phyloP scores from a whole-genome alignment of 192 early-diverging fungal genomes.

The Funneliformis geosporum region DNA sequence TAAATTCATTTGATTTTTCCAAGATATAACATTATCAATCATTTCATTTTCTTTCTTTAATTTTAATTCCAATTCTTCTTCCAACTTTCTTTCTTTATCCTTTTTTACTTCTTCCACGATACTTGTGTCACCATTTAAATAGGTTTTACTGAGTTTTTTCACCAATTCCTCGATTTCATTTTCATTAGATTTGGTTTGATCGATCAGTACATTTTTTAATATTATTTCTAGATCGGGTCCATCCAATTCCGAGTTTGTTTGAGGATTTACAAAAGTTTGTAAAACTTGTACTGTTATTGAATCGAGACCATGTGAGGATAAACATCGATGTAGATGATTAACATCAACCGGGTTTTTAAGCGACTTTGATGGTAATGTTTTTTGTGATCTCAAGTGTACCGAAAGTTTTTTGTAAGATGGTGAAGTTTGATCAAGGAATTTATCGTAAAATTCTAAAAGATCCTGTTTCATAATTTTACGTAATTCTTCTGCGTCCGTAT shows the following conservation, averaged over 20 bases:
- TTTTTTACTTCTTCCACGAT: background rate
- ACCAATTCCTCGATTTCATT: slow-evolving; percentile 32
- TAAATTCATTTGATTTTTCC: slow-evolving; percentile 48
- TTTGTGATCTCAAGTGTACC: slow-evolving; percentile 49
- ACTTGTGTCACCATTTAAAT: background rate
- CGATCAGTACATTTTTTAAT: slow-evolving; percentile 31
- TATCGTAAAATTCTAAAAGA: slow-evolving; percentile 64
- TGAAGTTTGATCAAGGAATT: slow-evolving; percentile 57
- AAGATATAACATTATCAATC: slow-evolving; percentile 45
- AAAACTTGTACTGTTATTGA: background rate
- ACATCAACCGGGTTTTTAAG: background rate
- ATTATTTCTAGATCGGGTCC: slow-evolving; percentile 22
- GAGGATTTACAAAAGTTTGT: background rate
- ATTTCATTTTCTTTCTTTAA: slow-evolving; percentile 39
- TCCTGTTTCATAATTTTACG: slow-evolving; percentile 37
- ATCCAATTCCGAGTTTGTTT: slow-evolving; percentile 12
- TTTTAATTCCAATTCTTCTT: slow-evolving; percentile 30
- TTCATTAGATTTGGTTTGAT: slow-evolving; percentile 35
- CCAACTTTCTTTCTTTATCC: slow-evolving; percentile 23
- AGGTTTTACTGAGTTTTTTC: slow-evolving; percentile 1
- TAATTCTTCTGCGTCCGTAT: slow-evolving; percentile 8
- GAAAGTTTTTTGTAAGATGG: slow-evolving; percentile 36
- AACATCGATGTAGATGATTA: slow-evolving; percentile 25
- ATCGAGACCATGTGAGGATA: slow-evolving; percentile 18
- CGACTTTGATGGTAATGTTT: background rate